These are phyloP conservation scores for Sclerotinia trifoliorum DNA, from an alignment of 2,329 filamentous ascomycete genomes.

Conservation along the genomic window DNA sequence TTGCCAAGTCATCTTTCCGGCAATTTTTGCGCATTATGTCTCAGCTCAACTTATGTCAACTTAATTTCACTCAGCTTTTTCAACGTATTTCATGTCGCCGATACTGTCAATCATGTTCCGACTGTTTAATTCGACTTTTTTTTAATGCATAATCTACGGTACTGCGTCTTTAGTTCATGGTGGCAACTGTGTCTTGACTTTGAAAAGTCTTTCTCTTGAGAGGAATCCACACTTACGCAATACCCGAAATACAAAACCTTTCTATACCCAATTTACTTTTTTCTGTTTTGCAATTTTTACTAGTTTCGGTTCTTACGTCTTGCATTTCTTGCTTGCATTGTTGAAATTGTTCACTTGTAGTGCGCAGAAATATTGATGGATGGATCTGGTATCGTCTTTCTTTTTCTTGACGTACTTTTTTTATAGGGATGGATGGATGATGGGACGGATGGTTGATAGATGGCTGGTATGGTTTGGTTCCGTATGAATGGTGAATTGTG, in stretches of 20 bases:
- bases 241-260: constrained; percentile 14
- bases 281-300: neutral
- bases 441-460: neutral
- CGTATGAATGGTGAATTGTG: constrained; percentile 11
- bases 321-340: neutral
- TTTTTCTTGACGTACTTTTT: constrained; percentile 4
- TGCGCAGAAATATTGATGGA: constrained; percentile 3
- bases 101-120: constrained; percentile 5
- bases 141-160: neutral
- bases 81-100: neutral
- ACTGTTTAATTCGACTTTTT: constrained; percentile 17
- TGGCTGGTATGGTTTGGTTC: constrained; percentile 10
- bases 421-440: constrained; percentile 16
- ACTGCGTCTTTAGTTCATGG: constrained; percentile 1
- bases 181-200: neutral
- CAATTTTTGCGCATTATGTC: constrained; percentile 8
- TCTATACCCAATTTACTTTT: constrained; percentile 13
- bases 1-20: neutral
- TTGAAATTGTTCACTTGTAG: neutral
- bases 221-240: neutral
- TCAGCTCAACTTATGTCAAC: constrained; percentile 6
- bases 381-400: constrained; percentile 20
- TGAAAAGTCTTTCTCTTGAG: constrained; percentile 5
- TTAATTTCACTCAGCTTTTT: neutral
- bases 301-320: constrained; percentile 14